A percentile compares a stretch with the other conserved stretches of the same genome.
These are phyloP conservation scores for Backusella mclennaniae DNA, from an alignment of 192 early-diverging fungal genomes.

Conservation along the genomic window DNA sequence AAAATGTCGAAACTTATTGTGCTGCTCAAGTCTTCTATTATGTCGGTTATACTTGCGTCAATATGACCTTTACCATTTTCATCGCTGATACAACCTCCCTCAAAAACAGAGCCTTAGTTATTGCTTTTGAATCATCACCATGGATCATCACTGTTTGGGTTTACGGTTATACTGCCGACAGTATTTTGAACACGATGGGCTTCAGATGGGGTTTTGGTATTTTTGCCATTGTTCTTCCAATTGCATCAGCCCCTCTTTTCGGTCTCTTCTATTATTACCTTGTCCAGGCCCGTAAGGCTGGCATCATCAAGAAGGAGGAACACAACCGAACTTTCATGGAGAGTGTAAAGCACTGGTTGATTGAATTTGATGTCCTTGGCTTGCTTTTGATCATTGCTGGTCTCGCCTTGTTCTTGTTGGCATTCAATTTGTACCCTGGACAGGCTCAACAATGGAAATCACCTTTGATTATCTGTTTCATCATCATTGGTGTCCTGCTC, in stretches of 20 bases:
- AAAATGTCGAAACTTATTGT: constrained; percentile 4
- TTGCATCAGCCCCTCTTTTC: neutral
- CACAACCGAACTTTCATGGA: neutral
- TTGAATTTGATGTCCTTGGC: constrained; percentile 3
- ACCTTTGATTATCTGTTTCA: constrained; percentile 14
- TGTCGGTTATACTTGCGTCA: constrained; percentile 9
- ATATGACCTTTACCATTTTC: neutral
- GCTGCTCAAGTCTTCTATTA: constrained; percentile 17
- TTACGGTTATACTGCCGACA: constrained; percentile 13
- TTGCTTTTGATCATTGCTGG: constrained; percentile 12
- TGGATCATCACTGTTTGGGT: constrained; percentile 12
- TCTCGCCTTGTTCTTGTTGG: constrained; percentile 18
- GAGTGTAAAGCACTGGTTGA: neutral
- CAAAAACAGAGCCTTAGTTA: constrained; percentile 12
- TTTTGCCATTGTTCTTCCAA: constrained; percentile 17
- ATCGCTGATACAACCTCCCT: constrained; percentile 13
- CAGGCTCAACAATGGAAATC: constrained; percentile 4
- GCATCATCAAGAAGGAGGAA: constrained; percentile 12
- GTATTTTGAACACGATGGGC: constrained; percentile 9
- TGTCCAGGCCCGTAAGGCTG: constrained; percentile 13
- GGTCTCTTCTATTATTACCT: constrained; percentile 11
- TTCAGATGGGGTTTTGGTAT: constrained; percentile 27
- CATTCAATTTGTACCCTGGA: constrained; percentile 3
- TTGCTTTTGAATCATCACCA: constrained; percentile 5
- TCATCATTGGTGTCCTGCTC: constrained; percentile 2